Base-by-base conservation (phyloP, 768 basidiomycete species). In the Gymnopilus dilepis region DNA sequence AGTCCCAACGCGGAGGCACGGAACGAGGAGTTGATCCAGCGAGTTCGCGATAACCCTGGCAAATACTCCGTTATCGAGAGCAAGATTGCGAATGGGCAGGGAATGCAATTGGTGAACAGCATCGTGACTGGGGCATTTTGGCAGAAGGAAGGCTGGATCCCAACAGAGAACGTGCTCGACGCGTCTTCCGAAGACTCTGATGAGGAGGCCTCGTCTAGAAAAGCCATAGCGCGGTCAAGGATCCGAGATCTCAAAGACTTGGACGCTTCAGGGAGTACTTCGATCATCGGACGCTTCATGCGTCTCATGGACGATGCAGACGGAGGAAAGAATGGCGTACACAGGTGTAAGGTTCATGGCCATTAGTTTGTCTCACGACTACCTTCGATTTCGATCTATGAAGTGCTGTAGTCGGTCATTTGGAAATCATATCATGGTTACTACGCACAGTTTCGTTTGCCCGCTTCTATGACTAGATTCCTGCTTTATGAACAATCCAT, bases 11-110 rank as follows among this genome's bases (percentile, higher is more conserved):
- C 72, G n/a, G 71, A 72, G 57, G 75, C 74, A 33, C 68, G 77
- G n/a, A 76, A 75, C 65, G 74, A 77, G n/a, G 73, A 72, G 21
- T 61, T 78, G 3, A 60, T 80, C 56, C 75, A 79, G 59, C 70
- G 74, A 43, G 76, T 72, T 22, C 63, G 69, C 41, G 63, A 70
- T n/a, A 67, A 76, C 65, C 74, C 73, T n/a, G 74, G 69, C 6
- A 69, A 67, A 26, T 73, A 68, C 54, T 68, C 71, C 21, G 68
- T 78, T 13, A 68, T 80, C 8, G 73, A 78, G 65, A 75, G 72
- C 67, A 68, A 59, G 62, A 69, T 80, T 28, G 68, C 68, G 24
- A 73, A 72, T 50, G 76, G 77, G 11, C 67, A 63, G 48, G 63
- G 62, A 12, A 11, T 61, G 56, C 73, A 76, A 53, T 52, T 70